Base-by-base conservation (phyloP, 164 flowering plant species). In the Sextonia rubra region DNA sequence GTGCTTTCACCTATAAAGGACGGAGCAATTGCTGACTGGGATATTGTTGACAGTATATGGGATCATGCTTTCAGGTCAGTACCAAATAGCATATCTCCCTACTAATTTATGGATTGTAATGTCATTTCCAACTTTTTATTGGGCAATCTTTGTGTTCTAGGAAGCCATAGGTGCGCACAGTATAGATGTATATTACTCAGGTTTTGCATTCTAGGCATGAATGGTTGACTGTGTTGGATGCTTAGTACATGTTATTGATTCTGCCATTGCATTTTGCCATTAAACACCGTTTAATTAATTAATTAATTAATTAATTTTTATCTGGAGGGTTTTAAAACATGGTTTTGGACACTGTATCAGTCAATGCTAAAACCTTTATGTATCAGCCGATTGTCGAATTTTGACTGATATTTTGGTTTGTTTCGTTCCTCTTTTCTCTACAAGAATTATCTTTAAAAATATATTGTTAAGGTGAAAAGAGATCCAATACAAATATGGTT, bases 31-130 rank as follows among this genome's bases (percentile, higher is more conserved):
- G 87, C 68, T 72, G 99, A 95, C 63, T 95, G 99, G 99, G 99
- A 95, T 80, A 89, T 91, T 70, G 98, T 90, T 61, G 99, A 95
- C 69, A 86, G 73, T 79, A 90, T 95, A 78, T 95, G 97, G 99
- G 97, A 88, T 63, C 97, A 95, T 82, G 97, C 99, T 77, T 88
- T 93, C 73, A 90, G 93, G 99, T 93, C 65, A 71, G 37, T 60
- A 26, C 7, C 69, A 68, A 48, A 52, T 65, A 24, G 26, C 27
- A 61, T 32, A 1, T 12, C 55, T 23, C 26, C 6, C 17, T 20
- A 52, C 5, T 37, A 66, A n/a, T 68, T 29, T 62, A 17, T 65
- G 18, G 37, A 63, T 48, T 15, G 29, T 37, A 8, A 27, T 49
- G 58, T 68, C 60, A 4, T 25, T 24, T 24, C 47, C n/a, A 44